phyloP scores from a whole-genome alignment of 306 rosid genomes.

The Corylus americana region DNA sequence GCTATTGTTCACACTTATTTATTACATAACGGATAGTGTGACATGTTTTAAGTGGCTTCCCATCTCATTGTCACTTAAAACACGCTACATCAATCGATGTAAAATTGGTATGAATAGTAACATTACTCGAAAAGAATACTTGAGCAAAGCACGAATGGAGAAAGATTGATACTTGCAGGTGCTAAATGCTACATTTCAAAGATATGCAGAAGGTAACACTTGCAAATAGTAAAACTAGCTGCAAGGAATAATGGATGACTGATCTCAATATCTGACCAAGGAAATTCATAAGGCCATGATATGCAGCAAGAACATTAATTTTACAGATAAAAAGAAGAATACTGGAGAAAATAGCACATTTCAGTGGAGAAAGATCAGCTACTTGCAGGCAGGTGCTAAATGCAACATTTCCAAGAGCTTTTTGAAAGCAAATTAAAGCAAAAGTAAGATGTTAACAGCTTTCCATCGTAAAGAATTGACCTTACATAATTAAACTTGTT shows the following conservation, averaged over 20 bases:
- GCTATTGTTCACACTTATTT: too few species aligned
- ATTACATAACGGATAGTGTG: too few species aligned
- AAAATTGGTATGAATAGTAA: too few species aligned
- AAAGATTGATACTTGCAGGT: background rate
- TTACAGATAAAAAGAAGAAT: too few species aligned
- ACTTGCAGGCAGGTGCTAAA: background rate
- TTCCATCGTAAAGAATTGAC: background rate
- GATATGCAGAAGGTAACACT: background rate
- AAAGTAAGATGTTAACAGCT: background rate
- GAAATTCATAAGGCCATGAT: too few species aligned
- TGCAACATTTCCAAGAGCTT: background rate
- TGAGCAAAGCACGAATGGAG: background rate
- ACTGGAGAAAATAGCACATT: too few species aligned
- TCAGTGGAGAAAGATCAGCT: background rate
- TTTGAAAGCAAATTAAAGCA: conserved; percentile 1
- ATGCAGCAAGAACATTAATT: too few species aligned
- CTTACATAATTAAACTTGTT: background rate
- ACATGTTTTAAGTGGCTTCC: too few species aligned
- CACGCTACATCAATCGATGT: too few species aligned
- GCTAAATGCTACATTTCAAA: background rate
- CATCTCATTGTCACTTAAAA: too few species aligned
- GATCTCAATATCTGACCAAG: background rate
- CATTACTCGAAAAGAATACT: too few species aligned
- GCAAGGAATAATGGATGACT: background rate
- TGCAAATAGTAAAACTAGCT: background rate